phyloP scores from a whole-genome alignment of 768 basidiomycete genomes.

The Scleroderma citrinum region DNA sequence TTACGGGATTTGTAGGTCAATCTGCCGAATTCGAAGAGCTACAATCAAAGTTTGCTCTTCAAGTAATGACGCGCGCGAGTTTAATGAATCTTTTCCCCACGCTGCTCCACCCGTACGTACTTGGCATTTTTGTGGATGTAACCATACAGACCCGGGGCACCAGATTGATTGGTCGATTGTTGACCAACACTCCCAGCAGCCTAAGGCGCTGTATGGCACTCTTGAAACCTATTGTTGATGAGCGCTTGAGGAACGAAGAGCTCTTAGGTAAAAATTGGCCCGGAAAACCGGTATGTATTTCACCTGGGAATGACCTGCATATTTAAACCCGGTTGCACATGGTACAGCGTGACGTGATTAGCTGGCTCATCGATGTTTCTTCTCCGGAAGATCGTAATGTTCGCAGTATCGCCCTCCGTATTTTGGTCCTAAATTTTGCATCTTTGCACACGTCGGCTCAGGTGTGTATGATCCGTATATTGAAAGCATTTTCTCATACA shows the following conservation, averaged over 20 bases:
- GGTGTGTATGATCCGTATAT: conserved; percentile 15
- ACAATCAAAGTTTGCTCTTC: conserved; percentile 29
- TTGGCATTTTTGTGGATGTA: conserved; percentile 3
- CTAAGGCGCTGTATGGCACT: conserved; percentile 24
- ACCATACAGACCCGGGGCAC: conserved; percentile 11
- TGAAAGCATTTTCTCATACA: conserved; percentile 1
- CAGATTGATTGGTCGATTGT: conserved; percentile 28
- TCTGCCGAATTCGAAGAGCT: conserved; percentile 31
- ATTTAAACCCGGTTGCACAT: conserved; percentile 1
- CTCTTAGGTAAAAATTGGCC: conserved; percentile 23
- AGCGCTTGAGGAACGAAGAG: conserved; percentile 22
- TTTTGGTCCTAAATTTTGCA: conserved; percentile 35
- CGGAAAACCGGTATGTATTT: conserved; percentile 29
- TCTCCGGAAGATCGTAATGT: conserved; percentile 22
- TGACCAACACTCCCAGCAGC: conserved; percentile 29
- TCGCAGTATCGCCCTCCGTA: conserved; percentile 25
- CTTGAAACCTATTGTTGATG: conserved; percentile 28
- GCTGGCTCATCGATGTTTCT: conserved; percentile 36
- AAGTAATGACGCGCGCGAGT: conserved; percentile 26
- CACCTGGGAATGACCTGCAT: not conserved
- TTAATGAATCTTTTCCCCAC: conserved; percentile 31
- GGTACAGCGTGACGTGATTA: conserved; percentile 34
- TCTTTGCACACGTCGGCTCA: conserved; percentile 31
- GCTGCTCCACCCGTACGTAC: conserved; percentile 29
- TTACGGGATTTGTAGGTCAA: conserved; percentile 25